Percentiles rank a stretch among this genome's conserved stretches.
Evolutionary conservation across 192 early-diverging fungal species (phyloP).

Genomic region (Spinellus fusiger): DNA sequence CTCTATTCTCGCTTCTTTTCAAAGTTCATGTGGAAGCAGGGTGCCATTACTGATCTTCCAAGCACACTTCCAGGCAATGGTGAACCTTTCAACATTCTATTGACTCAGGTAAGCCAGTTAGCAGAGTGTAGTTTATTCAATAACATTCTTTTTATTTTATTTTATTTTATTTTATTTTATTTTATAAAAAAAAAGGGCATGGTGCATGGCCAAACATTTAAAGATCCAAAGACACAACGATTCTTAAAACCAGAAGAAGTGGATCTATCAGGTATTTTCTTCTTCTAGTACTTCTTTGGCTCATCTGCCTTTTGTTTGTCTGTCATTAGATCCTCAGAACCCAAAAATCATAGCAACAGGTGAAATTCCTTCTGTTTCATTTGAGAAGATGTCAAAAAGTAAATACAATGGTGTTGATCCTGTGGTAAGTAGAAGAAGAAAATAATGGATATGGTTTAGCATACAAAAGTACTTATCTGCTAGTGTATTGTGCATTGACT

Average conservation of each 20-base stretch:
- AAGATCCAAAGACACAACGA: conserved; percentile 63
- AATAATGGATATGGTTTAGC: neutral
- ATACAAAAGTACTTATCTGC: neutral
- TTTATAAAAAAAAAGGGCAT: conserved; percentile 73
- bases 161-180: conserved; percentile 8
- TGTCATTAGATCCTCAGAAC: conserved; percentile 22
- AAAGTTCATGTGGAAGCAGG: conserved; percentile 71
- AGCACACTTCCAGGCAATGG: conserved; percentile 42
- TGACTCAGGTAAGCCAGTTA: conserved; percentile 58
- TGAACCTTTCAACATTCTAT: conserved; percentile 81
- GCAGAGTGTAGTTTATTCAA: neutral
- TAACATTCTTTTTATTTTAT: neutral
- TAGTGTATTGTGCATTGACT: neutral
- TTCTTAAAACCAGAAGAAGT: conserved; percentile 78
- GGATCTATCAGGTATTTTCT: conserved; percentile 40
- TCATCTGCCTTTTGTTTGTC: neutral
- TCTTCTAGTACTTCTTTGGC: neutral
- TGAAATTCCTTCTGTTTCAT: conserved; percentile 47
- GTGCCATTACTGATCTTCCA: conserved; percentile 37
- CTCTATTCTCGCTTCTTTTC: conserved; percentile 89
- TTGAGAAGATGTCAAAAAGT: conserved; percentile 97
- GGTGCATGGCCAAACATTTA: conserved; percentile 85
- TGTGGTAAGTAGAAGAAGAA: conserved; percentile 32
- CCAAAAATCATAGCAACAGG: conserved; percentile 62
- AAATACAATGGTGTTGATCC: conserved; percentile 95